Evolutionary conservation across 495 filamentous ascomycete genomes (phyloP).

Genomic region (Hypoxylon lenormandii): DNA sequence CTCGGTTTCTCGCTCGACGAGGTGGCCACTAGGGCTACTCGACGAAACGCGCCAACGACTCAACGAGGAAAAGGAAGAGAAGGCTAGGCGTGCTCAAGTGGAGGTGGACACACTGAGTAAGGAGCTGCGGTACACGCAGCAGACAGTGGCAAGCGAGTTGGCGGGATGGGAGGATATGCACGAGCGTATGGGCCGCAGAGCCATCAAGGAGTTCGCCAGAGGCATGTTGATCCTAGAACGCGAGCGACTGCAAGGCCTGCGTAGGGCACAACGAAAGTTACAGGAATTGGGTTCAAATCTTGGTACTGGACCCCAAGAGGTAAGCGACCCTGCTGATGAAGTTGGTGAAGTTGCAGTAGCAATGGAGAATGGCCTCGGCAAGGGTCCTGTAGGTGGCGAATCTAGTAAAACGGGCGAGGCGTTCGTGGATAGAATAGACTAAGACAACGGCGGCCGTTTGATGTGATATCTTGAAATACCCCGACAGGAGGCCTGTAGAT

Average conservation of each 20-base stretch:
- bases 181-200: constrained; percentile 77
- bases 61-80: constrained; percentile 81
- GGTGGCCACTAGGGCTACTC: constrained; percentile 84
- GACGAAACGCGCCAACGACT: constrained; percentile 88
- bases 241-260: constrained; percentile 82
- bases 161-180: constrained; percentile 93
- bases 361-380: constrained; percentile 32
- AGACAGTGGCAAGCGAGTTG: constrained; percentile 88
- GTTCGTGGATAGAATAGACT: constrained; percentile 46
- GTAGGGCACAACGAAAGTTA: constrained; percentile 74
- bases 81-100: constrained; percentile 70
- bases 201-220: constrained; percentile 78
- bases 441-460: constrained; percentile 35
- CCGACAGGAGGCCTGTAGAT: constrained; percentile 16
- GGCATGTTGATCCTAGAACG: constrained; percentile 82
- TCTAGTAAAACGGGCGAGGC: constrained; percentile 41
- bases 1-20: constrained; percentile 75
- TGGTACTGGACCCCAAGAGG: constrained; percentile 29
- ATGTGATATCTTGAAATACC: constrained; percentile 15
- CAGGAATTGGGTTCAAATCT: constrained; percentile 39
- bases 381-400: constrained; percentile 34
- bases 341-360: too few species aligned
- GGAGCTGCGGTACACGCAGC: constrained; percentile 91
- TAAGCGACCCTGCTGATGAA: constrained; percentile 10
- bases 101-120: constrained; percentile 75